Evolutionary conservation across 78 protist species (phyloP).

Genomic region (Dictyostelium intermedium): DNA sequence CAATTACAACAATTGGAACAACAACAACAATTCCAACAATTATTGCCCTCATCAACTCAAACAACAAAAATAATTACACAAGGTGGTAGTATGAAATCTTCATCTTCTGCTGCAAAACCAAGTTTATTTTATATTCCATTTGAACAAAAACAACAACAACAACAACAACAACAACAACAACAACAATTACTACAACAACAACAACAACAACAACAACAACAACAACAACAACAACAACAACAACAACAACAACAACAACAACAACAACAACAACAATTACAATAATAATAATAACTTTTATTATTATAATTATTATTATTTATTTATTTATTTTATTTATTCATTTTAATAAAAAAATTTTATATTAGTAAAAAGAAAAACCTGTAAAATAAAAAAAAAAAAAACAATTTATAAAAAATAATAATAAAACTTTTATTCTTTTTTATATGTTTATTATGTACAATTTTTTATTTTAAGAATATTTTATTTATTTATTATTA

Average conservation of each 20-base stretch:
- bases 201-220: not conserved
- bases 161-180: not conserved
- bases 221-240: not conserved
- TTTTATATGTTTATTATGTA: no score
- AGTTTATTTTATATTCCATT: conserved; percentile 5
- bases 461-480: not conserved
- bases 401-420: not conserved
- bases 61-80: not conserved
- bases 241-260: not conserved
- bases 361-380: no score
- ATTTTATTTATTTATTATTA: not conserved
- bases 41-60: not conserved
- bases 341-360: not conserved
- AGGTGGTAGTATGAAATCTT: not conserved
- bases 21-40: not conserved
- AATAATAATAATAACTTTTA: no score
- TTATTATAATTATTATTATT: no score
- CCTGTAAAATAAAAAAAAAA: not conserved
- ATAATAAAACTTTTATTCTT: not conserved
- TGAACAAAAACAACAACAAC: not conserved
- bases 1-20: conserved; percentile 9
- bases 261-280: no score
- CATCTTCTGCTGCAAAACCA: conserved; percentile 6
- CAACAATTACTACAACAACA: not conserved
- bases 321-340: not conserved